phyloP scores from a whole-genome alignment of 1,139 yeast species.

The Debaryomyces singareniensis region DNA sequence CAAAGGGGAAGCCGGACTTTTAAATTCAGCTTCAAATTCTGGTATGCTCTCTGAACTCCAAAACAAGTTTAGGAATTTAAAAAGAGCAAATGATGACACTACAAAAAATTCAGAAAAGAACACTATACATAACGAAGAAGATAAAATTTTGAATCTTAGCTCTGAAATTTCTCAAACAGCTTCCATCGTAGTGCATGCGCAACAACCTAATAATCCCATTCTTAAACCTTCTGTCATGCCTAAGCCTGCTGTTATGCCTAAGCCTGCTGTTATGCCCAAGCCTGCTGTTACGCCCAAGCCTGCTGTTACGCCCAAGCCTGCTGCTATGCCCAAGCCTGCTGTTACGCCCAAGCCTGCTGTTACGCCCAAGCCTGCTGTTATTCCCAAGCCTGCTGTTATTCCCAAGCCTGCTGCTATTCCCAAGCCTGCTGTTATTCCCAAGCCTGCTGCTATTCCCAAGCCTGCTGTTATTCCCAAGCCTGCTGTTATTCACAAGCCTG shows the following conservation, averaged over 20 bases:
- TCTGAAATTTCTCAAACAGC: no score
- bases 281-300: slow-evolving; percentile 4
- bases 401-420: slow-evolving; percentile 9
- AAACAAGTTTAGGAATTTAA: no score
- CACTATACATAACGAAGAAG: no score
- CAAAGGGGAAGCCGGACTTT: no score
- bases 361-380: slow-evolving; percentile 3
- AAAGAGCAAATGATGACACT: no score
- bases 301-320: no score
- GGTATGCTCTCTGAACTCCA: no score
- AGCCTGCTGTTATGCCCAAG: slow-evolving; percentile 10
- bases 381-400: slow-evolving; percentile 5
- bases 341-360: not conserved
- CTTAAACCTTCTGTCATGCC: not conserved
- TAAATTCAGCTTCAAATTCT: no score
- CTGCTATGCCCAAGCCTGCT: slow-evolving; percentile 3
- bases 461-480: slow-evolving; percentile 11
- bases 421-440: slow-evolving; percentile 11
- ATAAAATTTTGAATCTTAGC: no score
- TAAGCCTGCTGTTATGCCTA: slow-evolving; percentile 6
- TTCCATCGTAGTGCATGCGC: no score
- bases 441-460: slow-evolving; percentile 12
- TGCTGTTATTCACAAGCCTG: no score
- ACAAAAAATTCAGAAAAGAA: no score
- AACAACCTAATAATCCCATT: not conserved